A percentile compares a stretch with the other conserved stretches of the same genome.
phyloP scores from a whole-genome alignment of 2,329 filamentous ascomycete genomes.

The Coniochaeta sp. region DNA sequence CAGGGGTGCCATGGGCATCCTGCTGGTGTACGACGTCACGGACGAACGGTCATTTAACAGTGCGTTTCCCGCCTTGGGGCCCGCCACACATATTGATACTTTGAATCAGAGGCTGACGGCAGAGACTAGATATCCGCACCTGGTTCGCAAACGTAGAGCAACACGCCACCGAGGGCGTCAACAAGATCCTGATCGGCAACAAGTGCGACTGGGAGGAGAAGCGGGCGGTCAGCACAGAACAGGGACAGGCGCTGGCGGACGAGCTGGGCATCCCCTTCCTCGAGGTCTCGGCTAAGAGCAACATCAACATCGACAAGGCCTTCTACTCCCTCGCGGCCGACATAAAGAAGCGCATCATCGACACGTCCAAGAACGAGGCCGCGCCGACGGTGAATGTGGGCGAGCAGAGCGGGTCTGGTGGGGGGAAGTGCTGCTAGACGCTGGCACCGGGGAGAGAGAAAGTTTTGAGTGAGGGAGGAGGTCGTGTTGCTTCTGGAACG shows the following conservation, averaged over 20 bases:
- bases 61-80: constrained; percentile 44
- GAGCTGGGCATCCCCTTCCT: constrained; percentile 97
- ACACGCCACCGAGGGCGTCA: constrained; percentile 96
- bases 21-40: constrained; percentile 97
- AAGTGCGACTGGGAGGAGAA: constrained; percentile 99
- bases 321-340: constrained; percentile 93
- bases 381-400: constrained; percentile 61
- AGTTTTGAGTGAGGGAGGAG: not conserved
- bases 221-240: constrained; percentile 85
- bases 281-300: constrained; percentile 96
- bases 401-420: constrained; percentile 42
- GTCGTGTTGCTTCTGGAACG: not conserved
- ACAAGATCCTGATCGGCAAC: constrained; percentile 99
- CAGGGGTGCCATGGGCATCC: constrained; percentile 93
- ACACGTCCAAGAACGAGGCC: constrained; percentile 74
- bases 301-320: constrained; percentile 99
- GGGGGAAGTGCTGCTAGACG: constrained; percentile 67
- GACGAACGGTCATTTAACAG: constrained; percentile 94
- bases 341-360: constrained; percentile 97
- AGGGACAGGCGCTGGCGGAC: constrained; percentile 86
- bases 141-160: constrained; percentile 99
- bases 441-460: not conserved
- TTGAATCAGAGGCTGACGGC: no score
- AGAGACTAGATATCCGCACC: constrained; percentile 80
- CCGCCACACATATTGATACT: not conserved